phyloP scores from a whole-genome alignment of 2,329 filamentous ascomycete species.

The Paecilomyces dactylethromorphus region DNA sequence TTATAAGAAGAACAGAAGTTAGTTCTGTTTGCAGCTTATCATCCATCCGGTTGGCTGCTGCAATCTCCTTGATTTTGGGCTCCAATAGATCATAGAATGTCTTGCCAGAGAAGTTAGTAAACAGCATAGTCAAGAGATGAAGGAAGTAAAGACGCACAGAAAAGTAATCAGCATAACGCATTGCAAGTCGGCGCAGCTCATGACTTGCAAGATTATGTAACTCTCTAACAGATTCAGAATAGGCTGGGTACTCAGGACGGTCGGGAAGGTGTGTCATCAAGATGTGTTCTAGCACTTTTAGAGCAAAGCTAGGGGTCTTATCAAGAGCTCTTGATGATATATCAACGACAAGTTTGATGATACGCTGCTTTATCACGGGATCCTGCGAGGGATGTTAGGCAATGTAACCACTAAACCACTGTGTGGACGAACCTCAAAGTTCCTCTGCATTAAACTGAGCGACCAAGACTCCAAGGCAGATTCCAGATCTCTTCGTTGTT shows the following conservation, averaged over 20 bases:
- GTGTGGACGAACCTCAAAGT: constrained; percentile 26
- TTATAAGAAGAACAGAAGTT: constrained; percentile 86
- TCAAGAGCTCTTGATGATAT: constrained; percentile 77
- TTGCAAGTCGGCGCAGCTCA: constrained; percentile 81
- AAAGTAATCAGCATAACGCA: constrained; percentile 86
- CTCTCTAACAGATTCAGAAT: constrained; percentile 84
- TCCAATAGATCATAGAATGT: constrained; percentile 85
- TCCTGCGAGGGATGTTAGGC: constrained; percentile 46
- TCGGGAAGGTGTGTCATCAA: constrained; percentile 74
- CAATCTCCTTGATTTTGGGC: constrained; percentile 70
- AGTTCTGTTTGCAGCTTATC: constrained; percentile 81
- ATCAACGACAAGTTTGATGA: constrained; percentile 74
- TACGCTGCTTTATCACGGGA: constrained; percentile 73
- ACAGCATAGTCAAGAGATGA: neutral
- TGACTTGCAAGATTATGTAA: constrained; percentile 78
- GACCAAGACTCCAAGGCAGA: constrained; percentile 35
- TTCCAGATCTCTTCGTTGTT: constrained; percentile 32
- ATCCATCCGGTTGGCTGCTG: constrained; percentile 64
- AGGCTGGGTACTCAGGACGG: constrained; percentile 62
- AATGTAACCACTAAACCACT: neutral
- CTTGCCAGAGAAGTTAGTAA: constrained; percentile 30
- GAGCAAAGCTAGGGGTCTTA: constrained; percentile 71
- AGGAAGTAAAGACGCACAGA: constrained; percentile 45
- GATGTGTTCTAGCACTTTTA: constrained; percentile 86
- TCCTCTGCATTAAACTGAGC: constrained; percentile 31